Conservation (phyloP, 176 grass and related monocot species). For the barley (Hordeum vulgare) region MorexV3_pseudomolecules_assembly NC_058521.1:355871084-355871583, state of each 20-base stretch:
- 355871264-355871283: constrained; percentile 2
- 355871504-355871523: background rate
- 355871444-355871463: background rate
- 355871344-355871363: constrained; percentile 11
- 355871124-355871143: constrained; percentile 98
- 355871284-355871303: background rate
- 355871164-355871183: constrained; percentile 78
- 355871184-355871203: constrained; percentile 82
- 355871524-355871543: background rate
- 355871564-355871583: too few relatives aligned
- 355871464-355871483: background rate
- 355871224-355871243: constrained; percentile 92
- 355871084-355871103: constrained; percentile 99
- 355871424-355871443: background rate
- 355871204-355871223: constrained; percentile 97
- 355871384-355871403: background rate
- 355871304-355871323: background rate
- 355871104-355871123: constrained; percentile 99
- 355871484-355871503: background rate
- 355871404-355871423: background rate
- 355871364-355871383: background rate
- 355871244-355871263: constrained; percentile 85
- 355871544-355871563: background rate
- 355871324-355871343: background rate
- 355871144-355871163: constrained; percentile 93